Evolutionary conservation across 805 yeast species (phyloP), one percentile per base, ranked within the genome.

Genomic region (Zygotorulaspora sp.): DNA sequence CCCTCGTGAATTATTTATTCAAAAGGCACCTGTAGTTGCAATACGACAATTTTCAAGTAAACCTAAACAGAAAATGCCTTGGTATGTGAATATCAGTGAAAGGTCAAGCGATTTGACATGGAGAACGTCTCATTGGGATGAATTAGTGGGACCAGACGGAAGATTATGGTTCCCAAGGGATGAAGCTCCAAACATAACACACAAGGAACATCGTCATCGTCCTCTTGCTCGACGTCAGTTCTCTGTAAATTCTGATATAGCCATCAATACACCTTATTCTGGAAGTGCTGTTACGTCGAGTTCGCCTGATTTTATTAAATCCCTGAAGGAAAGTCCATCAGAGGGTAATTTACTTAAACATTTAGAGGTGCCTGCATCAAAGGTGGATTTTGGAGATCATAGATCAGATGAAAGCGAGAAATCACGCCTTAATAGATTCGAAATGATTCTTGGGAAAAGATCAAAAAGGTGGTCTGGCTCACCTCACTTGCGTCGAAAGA

Each of bases 11-110:
- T 52, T 73, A 9, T 58, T 70, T 1, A 58, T 72, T 19, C 69
- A 72, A 38, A 66, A 72, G 6, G 57, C 78, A 5, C 83, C 84
- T 10, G 58, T 75, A n/a, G 79, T 87, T 2, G 79, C 84, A 5
- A 48, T 60, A 1, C 38, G 43, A 16, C 72, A 77, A 42, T 80
- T 75, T 1, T 80, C 83, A 48, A 74, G 78, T 39, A 63, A 58
- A 26, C 65, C 66, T 17, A 64, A 63, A 15, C 66, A 68, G 57
- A 70, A 68, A 40, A 58, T 75, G 53, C 62, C 70, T 5, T 83
- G 89, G 89, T 78, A 81, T 35, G 69, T 83, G 4, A 82, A 78
- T 37, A 51, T 78, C 34, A 66, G 72, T 41, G 92, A 83, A 51
- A 58, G 71, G 20, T 57, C 74, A 9, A 69, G 72, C 38, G 89